Conservation (phyloP, 345 rosid species). For the Firmiana major region DNA sequence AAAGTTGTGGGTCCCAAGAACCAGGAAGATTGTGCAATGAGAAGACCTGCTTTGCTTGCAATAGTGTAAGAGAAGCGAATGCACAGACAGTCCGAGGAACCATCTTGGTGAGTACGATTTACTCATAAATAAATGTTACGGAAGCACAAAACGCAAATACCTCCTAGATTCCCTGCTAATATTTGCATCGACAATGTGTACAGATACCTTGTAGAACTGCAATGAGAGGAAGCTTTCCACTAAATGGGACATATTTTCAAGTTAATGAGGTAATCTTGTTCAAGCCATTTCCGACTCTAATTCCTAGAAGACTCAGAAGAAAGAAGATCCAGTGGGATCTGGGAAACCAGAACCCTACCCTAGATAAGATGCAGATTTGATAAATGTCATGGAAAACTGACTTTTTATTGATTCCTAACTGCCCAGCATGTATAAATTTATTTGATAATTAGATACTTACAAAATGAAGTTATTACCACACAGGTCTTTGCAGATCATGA, state of each 20-base stretch:
- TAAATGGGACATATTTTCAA: slow-evolving; percentile 93
- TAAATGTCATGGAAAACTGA: too few species aligned
- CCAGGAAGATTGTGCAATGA: slow-evolving; percentile 56
- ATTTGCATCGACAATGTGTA: slow-evolving; percentile 12
- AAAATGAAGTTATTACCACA: slow-evolving; percentile 16
- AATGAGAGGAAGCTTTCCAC: slow-evolving; percentile 91
- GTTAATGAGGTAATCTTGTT: slow-evolving; percentile 67
- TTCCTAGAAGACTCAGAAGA: background rate
- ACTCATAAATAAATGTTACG: slow-evolving; percentile 5
- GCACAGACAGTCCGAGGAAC: slow-evolving; percentile 84
- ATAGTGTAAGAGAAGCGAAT: slow-evolving; percentile 59
- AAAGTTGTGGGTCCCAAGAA: slow-evolving; percentile 45
- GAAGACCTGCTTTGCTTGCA: slow-evolving; percentile 71
- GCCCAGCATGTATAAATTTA: background rate
- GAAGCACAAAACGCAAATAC: slow-evolving; percentile 1
- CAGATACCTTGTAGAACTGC: slow-evolving; percentile 97
- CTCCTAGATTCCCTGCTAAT: slow-evolving; percentile 22
- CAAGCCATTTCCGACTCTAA: slow-evolving; percentile 3
- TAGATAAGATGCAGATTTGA: slow-evolving; percentile 10
- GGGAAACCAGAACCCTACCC: background rate
- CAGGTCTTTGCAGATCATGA: slow-evolving; percentile 91
- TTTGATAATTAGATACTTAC: background rate
- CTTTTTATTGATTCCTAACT: background rate
- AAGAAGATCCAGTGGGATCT: background rate
- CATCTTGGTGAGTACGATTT: slow-evolving; percentile 56